These are phyloP conservation scores for Lepraria neglecta DNA, from an alignment of 495 filamentous ascomycete genomes.

Conservation along the genomic window DNA sequence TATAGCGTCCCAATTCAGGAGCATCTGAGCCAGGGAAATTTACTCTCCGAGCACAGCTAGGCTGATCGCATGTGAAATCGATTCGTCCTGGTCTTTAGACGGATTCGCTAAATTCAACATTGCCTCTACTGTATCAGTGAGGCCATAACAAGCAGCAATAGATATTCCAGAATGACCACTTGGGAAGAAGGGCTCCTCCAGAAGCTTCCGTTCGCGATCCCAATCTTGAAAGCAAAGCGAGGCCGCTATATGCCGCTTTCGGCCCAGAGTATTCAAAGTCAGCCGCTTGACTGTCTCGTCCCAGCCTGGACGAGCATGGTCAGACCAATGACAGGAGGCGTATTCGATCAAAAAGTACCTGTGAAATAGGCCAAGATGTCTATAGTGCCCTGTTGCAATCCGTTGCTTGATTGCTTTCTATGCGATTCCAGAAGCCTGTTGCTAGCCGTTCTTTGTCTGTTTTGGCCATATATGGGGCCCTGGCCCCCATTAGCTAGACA, in stretches of 20 bases:
- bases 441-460: too few species aligned
- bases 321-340: background rate
- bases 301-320: background rate
- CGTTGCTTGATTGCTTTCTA: too few species aligned
- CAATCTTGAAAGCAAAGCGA: too few species aligned
- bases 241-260: background rate
- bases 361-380: background rate
- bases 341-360: background rate
- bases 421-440: too few species aligned
- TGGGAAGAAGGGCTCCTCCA: background rate
- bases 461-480: too few species aligned
- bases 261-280: too few species aligned
- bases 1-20: too few species aligned
- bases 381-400: too few species aligned
- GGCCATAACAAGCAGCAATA: background rate
- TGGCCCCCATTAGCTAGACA: too few species aligned
- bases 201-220: too few species aligned
- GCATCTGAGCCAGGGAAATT: too few species aligned
- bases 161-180: background rate
- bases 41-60: background rate
- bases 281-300: background rate
- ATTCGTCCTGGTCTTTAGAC: background rate
- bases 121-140: background rate
- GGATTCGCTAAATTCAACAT: background rate
- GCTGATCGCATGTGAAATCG: background rate